phyloP scores from a whole-genome alignment of 139 green algal genomes.

The Volvox reticuliferus region DNA sequence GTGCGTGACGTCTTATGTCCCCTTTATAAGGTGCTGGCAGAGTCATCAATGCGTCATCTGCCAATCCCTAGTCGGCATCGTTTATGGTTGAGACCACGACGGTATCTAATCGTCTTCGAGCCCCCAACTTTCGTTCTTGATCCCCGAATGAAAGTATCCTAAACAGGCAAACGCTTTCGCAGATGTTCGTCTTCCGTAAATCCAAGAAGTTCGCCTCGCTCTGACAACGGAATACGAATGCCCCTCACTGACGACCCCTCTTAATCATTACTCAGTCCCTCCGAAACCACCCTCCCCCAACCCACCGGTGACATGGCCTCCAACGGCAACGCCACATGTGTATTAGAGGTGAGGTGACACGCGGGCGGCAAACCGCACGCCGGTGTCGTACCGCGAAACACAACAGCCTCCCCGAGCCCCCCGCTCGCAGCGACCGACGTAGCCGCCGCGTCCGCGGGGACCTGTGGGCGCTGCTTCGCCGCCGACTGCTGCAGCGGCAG shows the following conservation, averaged over 20 bases:
- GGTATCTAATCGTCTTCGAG: conserved; percentile 99
- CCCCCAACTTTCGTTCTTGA: conserved; percentile 99
- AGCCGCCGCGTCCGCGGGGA: background rate
- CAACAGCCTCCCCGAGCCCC: conserved; percentile 49
- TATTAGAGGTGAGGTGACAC: conserved; percentile 53
- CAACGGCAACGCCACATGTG: conserved; percentile 51
- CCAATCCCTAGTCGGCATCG: conserved; percentile 98
- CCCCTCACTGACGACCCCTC: too few species aligned
- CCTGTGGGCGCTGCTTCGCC: background rate
- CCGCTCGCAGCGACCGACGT: background rate
- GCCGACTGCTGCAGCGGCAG: conserved; percentile 16
- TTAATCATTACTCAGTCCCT: background rate
- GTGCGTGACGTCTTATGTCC: too few species aligned
- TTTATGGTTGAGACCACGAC: conserved; percentile 99
- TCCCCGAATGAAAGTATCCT: too few species aligned
- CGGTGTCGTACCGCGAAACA: conserved; percentile 40
- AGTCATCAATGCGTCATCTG: conserved; percentile 96
- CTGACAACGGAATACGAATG: too few species aligned
- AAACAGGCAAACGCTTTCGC: too few species aligned
- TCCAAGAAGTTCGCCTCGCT: too few species aligned
- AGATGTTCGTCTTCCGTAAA: too few species aligned
- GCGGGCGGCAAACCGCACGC: conserved; percentile 52
- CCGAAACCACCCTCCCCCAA: background rate
- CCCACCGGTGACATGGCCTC: conserved; percentile 49
- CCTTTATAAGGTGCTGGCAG: conserved; percentile 97